Percentiles rank a stretch among this genome's conserved stretches.
Conservation (phyloP, 306 rosid genomes). For the Hippophae gyantsensis region DNA sequence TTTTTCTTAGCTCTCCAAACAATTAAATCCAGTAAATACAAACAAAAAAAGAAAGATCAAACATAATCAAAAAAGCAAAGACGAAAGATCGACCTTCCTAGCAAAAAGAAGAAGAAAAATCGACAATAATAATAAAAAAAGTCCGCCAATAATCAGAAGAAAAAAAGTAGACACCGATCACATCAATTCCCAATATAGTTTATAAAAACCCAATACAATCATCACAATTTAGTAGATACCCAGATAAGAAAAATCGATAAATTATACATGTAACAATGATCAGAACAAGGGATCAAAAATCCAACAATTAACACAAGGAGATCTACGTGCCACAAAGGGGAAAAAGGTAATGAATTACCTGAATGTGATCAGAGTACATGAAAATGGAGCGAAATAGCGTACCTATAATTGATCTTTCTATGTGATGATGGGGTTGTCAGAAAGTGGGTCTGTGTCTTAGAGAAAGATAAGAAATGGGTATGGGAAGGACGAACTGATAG, state of each 20-base stretch:
- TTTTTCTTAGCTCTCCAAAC: slow-evolving; percentile 15
- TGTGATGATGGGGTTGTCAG: slow-evolving; percentile 17
- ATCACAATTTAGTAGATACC: slow-evolving; percentile 12
- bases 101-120: slow-evolving; percentile 11
- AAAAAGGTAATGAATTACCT: neutral
- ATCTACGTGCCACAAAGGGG: slow-evolving; percentile 19
- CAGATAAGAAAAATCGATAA: slow-evolving; percentile 20
- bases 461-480: slow-evolving; percentile 33
- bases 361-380: neutral
- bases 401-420: slow-evolving; percentile 51
- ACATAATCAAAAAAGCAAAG: neutral
- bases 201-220: slow-evolving; percentile 26
- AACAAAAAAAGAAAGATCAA: slow-evolving; percentile 14
- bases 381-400: slow-evolving; percentile 25
- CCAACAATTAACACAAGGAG: slow-evolving; percentile 18
- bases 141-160: slow-evolving; percentile 1
- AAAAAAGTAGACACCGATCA: slow-evolving; percentile 11
- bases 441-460: neutral
- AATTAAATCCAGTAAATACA: slow-evolving; percentile 17
- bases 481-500: slow-evolving; percentile 47
- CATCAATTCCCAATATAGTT: slow-evolving; percentile 29
- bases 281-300: slow-evolving; percentile 9
- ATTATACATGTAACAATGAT: slow-evolving; percentile 6
- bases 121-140: slow-evolving; percentile 8
- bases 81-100: no score